phyloP scores from a whole-genome alignment of 2,329 filamentous ascomycete genomes.

The Scedosporium dehoogii region DNA sequence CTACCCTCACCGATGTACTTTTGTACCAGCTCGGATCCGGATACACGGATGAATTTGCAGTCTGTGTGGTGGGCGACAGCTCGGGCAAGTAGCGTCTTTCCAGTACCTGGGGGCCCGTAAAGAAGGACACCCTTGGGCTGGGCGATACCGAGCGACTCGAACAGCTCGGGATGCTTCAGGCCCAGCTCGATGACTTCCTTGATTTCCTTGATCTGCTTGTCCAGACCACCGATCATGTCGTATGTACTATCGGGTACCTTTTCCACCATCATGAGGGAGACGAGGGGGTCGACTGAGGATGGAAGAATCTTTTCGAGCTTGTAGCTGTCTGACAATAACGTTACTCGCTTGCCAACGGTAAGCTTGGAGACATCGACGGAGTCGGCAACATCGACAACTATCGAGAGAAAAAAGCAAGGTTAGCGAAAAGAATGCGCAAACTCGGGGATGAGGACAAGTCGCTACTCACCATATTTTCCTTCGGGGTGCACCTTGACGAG shows the following conservation, averaged over 20 bases:
- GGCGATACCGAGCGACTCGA: conserved; percentile 97
- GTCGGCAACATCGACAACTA: conserved; percentile 93
- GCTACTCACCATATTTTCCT: conserved; percentile 86
- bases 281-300: conserved; percentile 93
- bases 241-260: conserved; percentile 99
- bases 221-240: conserved; percentile 98
- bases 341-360: conserved; percentile 94
- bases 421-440: conserved; percentile 4
- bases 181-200: conserved; percentile 99
- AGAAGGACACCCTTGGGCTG: conserved; percentile 96
- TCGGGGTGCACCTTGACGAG: conserved; percentile 98
- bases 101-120: conserved; percentile 92
- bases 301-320: conserved; percentile 98
- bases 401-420: conserved; percentile 8
- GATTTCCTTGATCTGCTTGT: conserved; percentile 99
- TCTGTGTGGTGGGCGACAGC: conserved; percentile 97
- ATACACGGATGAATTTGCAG: conserved; percentile 98
- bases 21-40: conserved; percentile 90
- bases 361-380: conserved; percentile 92
- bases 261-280: conserved; percentile 99
- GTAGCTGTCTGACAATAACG: conserved; percentile 92
- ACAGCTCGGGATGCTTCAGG: conserved; percentile 95
- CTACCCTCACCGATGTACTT: conserved; percentile 99
- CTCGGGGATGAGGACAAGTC: background rate
- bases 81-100: conserved; percentile 90